Evolutionary conservation across 768 basidiomycete species (phyloP), one percentile per base, ranked within the genome.

Genomic region (Podaxis sp.): DNA sequence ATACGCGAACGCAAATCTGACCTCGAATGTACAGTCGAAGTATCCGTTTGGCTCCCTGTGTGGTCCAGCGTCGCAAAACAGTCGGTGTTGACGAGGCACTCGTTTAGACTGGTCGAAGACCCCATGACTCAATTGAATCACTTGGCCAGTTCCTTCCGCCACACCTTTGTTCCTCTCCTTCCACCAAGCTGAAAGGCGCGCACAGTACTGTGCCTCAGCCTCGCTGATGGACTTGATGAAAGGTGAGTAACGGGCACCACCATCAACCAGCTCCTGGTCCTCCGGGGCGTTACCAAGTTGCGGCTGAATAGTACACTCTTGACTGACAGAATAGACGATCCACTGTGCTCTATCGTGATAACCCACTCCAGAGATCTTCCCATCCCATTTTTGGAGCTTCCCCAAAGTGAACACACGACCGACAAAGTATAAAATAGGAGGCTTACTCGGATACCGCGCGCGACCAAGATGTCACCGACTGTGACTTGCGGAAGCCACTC

Each of bases 11-110:
- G 38, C 13, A 50, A 5, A 41, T 19, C 55, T 11, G 36, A 87
- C 88, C 78, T 88, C 83, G 13, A 86, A 77, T 0, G 84, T 86
- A 54, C 86, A 88, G 59, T 88, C 78, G 69, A 89, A 88, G 69
- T 80, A 89, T 1, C 84, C 83, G 19, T 64, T 55, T 2, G 83
- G 82, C 9, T 71, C 71, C 19, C 73, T 72, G 54, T 77, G 68
- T 0, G 85, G 83, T 8, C 75, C 75, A 11, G 77, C 79, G 43
- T 86, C 82, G 19, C 76, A 77, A 57, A 88, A 75, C 17, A 86
- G 70, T 25, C 77, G 73, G 64, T 87, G 86, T 49, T 72, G 69
- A 38, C 61, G 61, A 19, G 2, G 4, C 12, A 17, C 29, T 22
- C 53, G 17, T 13, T 36, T 11, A 33, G 12, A 7, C 1, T 51